These are phyloP conservation scores for Pythium diclinum DNA, from an alignment of 352 stramenopile species.

Conservation along the genomic window DNA sequence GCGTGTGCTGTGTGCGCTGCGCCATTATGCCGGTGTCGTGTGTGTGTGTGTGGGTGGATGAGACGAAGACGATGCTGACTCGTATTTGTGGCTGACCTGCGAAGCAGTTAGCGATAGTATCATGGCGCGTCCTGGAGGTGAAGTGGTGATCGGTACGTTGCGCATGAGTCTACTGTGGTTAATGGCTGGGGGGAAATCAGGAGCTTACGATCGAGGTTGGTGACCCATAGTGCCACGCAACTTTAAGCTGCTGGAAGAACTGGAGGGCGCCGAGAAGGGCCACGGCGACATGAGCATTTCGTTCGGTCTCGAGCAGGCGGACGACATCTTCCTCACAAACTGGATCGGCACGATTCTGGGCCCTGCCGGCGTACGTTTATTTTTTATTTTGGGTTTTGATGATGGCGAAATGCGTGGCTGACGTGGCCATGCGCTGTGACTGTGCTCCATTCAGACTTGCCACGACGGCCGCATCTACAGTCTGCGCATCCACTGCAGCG, in stretches of 20 bases:
- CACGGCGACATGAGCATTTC: slow-evolving; percentile 93
- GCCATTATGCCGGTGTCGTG: not conserved
- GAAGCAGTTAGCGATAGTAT: slow-evolving; percentile 3
- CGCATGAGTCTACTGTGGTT: not conserved
- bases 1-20: not conserved
- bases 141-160: slow-evolving; percentile 74
- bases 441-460: slow-evolving; percentile 70
- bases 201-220: not conserved
- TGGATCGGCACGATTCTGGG: slow-evolving; percentile 98
- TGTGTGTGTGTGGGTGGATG: not conserved
- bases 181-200: not conserved
- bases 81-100: not conserved
- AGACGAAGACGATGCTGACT: not conserved
- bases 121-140: slow-evolving; percentile 75
- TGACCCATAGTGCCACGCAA: slow-evolving; percentile 78
- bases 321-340: slow-evolving; percentile 98
- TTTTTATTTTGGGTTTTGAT: slow-evolving; percentile 4
- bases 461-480: slow-evolving; percentile 97
- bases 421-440: not conserved
- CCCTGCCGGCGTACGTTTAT: slow-evolving; percentile 86
- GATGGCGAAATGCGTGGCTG: not conserved
- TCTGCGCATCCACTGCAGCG: slow-evolving; percentile 91
- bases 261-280: slow-evolving; percentile 91
- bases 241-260: slow-evolving; percentile 93
- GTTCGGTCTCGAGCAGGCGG: slow-evolving; percentile 93